Evolutionary conservation across 768 basidiomycete species (phyloP).

Genomic region (Suillus luteus): DNA sequence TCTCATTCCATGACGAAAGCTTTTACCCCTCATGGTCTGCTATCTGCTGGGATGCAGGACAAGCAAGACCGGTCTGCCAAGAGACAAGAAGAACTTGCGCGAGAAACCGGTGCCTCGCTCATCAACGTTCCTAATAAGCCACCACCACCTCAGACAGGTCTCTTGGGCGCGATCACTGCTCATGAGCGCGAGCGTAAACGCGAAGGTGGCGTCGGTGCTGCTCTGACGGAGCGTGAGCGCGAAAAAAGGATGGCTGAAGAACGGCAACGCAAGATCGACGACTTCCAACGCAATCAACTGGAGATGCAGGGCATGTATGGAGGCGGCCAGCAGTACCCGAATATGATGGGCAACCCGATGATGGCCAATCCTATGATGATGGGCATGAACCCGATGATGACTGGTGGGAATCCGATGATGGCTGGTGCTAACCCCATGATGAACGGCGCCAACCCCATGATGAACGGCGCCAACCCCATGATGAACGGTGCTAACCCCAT

Average conservation of each 20-base stretch:
- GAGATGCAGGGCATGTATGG: slow-evolving; percentile 88
- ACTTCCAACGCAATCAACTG: slow-evolving; percentile 83
- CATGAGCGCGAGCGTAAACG: slow-evolving; percentile 94
- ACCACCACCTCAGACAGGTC: slow-evolving; percentile 90
- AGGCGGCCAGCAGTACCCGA: slow-evolving; percentile 44
- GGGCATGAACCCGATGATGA: slow-evolving; percentile 60
- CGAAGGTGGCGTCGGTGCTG: slow-evolving; percentile 93
- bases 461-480: slow-evolving; percentile 46
- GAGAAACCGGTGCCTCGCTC: slow-evolving; percentile 88
- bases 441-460: slow-evolving; percentile 55
- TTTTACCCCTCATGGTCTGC: slow-evolving; percentile 90
- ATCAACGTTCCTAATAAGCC: slow-evolving; percentile 97
- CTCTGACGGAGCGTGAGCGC: slow-evolving; percentile 92
- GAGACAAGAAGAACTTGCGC: slow-evolving; percentile 89
- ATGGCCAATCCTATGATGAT: slow-evolving; percentile 72
- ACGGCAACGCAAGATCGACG: slow-evolving; percentile 89
- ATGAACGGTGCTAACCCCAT: slow-evolving; percentile 50
- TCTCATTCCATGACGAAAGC: slow-evolving; percentile 86
- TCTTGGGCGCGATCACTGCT: slow-evolving; percentile 93
- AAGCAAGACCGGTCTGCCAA: slow-evolving; percentile 96
- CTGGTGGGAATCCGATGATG: slow-evolving; percentile 54
- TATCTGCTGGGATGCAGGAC: slow-evolving; percentile 94
- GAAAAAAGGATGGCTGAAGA: slow-evolving; percentile 92
- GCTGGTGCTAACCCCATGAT: slow-evolving; percentile 48
- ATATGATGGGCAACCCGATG: slow-evolving; percentile 63